Conservation (phyloP, 2,329 filamentous ascomycete species). For the Nemania sp. region DNA sequence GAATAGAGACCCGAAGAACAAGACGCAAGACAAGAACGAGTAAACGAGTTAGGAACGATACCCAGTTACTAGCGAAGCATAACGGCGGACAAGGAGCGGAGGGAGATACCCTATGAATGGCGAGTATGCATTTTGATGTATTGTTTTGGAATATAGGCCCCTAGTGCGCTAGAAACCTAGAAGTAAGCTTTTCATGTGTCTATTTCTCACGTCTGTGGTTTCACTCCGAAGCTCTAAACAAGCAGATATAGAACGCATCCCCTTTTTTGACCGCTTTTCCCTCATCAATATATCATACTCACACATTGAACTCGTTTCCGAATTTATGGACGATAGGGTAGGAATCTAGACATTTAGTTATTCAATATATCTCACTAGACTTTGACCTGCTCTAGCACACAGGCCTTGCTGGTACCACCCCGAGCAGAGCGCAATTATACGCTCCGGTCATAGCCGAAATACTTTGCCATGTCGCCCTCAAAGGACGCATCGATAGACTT, state of each 20-base stretch:
- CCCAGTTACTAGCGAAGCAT: background rate
- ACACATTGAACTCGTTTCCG: no score
- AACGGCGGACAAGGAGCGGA: background rate
- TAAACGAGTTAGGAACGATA: constrained; percentile 15
- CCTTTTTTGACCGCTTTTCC: no score
- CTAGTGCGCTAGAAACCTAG: background rate
- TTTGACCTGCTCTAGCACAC: constrained; percentile 73
- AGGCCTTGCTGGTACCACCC: constrained; percentile 76
- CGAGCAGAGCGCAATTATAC: constrained; percentile 83
- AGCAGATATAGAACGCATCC: background rate
- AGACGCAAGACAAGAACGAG: constrained; percentile 26
- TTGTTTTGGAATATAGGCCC: background rate
- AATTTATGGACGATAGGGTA: no score
- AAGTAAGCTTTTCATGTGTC: background rate
- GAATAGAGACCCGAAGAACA: constrained; percentile 32
- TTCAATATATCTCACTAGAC: constrained; percentile 57
- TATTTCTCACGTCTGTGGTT: constrained; percentile 1
- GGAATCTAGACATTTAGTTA: no score
- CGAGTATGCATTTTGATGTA: constrained; percentile 7
- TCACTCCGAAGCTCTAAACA: background rate
- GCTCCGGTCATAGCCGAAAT: constrained; percentile 84
- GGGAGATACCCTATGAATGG: constrained; percentile 1
- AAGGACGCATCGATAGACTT: constrained; percentile 22
- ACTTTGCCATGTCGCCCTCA: constrained; percentile 72
- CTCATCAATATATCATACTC: no score